These are phyloP conservation scores for Coemansia sp. DNA, from an alignment of 192 early-diverging fungal genomes.

Conservation along the genomic window DNA sequence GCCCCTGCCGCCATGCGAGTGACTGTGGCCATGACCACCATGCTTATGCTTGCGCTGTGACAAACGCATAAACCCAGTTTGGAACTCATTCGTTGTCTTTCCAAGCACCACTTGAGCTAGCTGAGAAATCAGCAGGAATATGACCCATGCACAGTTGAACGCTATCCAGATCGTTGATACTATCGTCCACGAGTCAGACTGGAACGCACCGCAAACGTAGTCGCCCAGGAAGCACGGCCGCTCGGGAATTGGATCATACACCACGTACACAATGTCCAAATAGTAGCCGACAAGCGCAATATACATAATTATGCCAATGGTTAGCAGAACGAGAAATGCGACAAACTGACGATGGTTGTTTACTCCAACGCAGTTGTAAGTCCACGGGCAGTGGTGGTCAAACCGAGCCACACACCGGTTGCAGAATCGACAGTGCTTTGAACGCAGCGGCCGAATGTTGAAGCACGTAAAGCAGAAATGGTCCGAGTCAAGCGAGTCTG, in stretches of 20 bases:
- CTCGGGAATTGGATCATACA: slow-evolving; percentile 55
- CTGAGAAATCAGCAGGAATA: slow-evolving; percentile 74
- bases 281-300: slow-evolving; percentile 61
- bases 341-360: slow-evolving; percentile 88
- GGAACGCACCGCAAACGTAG: slow-evolving; percentile 68
- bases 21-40: slow-evolving; percentile 17
- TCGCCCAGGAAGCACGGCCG: slow-evolving; percentile 60
- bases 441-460: slow-evolving; percentile 78
- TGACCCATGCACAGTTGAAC: slow-evolving; percentile 79
- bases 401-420: slow-evolving; percentile 91
- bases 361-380: slow-evolving; percentile 89
- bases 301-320: slow-evolving; percentile 60
- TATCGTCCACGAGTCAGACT: slow-evolving; percentile 70
- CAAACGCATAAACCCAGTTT: slow-evolving; percentile 64
- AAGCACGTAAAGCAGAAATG: slow-evolving; percentile 87
- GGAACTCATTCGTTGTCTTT: slow-evolving; percentile 87
- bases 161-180: slow-evolving; percentile 68
- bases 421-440: slow-evolving; percentile 93
- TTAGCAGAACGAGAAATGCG: slow-evolving; percentile 68
- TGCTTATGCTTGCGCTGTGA: slow-evolving; percentile 22
- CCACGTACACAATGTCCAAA: slow-evolving; percentile 43
- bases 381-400: slow-evolving; percentile 98
- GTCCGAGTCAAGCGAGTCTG: slow-evolving; percentile 66
- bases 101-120: slow-evolving; percentile 70
- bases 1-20: slow-evolving; percentile 3